Base-by-base conservation (phyloP, 495 filamentous ascomycete species). In the Penicillium canariense region DNA sequence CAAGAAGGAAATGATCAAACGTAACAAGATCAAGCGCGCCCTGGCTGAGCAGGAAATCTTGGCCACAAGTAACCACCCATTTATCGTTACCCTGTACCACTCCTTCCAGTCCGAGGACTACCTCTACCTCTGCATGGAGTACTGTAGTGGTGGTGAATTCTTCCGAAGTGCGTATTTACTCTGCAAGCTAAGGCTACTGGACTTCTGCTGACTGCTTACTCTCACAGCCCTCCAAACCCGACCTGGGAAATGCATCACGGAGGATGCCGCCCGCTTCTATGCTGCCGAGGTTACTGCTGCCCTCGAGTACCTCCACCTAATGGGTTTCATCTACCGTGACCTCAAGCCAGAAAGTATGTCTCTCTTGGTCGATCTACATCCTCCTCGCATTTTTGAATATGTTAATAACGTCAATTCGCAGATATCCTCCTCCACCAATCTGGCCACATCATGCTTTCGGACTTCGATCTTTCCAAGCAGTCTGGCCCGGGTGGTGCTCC, bases 1-100 rank as follows among this genome's bases (percentile, higher is more conserved):
- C 80, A 98, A 98, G 75, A 96, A 97, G 79, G 94, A 98, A 77
- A 98, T 98, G 94, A 98, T 98, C 77, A 98, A 98, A 78, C 87
- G 94, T 28, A 98, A 98, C 74, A 98, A 98, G 82, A 98, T 98
- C 79, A 98, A 98, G 79, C 85, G 94, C 60, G 94, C 94, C 42
- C 76, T 98, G 67, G 94, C 94, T 23, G 94, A 98, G 71, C 94
- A 98, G 71, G 94, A 98, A 67, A 98, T 98, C 64, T 74, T 98
- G 39, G 94, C 94, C 17, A 98, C 94, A 5, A 97, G 93, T 76
- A 98, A 98, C 59, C 94, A 98, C 66, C 94, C 94, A 0, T 98
- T 98, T 67, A 98, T 98, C 68, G 94, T 98, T 51, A 98, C 94
- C 0, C 77, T 98, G 6, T 98, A 97, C 61, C 94, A 98, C 72